A percentile compares a stretch with the other conserved stretches of the same genome.
These are phyloP conservation scores for Penicillium sp. DNA, from an alignment of 2,329 filamentous ascomycete genomes.

Conservation along the genomic window DNA sequence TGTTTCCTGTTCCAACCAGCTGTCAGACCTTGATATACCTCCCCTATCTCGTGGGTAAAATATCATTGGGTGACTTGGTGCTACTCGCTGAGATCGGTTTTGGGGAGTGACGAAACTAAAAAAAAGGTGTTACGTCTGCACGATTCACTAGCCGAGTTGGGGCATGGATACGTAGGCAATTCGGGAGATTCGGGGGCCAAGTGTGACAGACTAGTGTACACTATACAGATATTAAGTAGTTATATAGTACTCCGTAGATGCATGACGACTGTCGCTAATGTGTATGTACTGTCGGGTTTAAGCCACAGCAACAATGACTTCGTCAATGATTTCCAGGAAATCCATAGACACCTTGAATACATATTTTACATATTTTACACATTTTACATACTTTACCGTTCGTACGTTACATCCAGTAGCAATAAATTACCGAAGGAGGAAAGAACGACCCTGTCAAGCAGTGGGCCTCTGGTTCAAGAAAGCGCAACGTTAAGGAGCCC, in stretches of 20 bases:
- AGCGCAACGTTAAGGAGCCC: slow-evolving; percentile 28
- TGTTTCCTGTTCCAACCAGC: background rate
- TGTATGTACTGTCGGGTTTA: background rate
- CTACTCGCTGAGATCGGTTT: background rate
- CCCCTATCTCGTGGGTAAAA: background rate
- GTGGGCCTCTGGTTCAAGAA: slow-evolving; percentile 25
- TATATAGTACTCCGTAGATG: background rate
- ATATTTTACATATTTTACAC: background rate
- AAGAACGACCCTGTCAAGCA: slow-evolving; percentile 30
- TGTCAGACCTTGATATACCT: background rate
- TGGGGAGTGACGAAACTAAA: slow-evolving; percentile 5
- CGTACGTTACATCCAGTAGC: background rate
- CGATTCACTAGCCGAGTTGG: slow-evolving; percentile 19
- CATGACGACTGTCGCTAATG: background rate
- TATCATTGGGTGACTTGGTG: background rate
- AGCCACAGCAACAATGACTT: slow-evolving; percentile 5
- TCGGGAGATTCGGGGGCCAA: background rate
- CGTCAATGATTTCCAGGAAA: background rate
- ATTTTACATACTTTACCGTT: background rate
- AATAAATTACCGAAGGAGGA: background rate
- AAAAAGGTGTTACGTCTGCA: slow-evolving; percentile 17
- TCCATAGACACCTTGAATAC: background rate
- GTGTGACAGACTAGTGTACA: background rate
- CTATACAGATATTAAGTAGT: background rate
- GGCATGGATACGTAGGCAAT: slow-evolving; percentile 22